These are phyloP conservation scores for Aspergillus bombycis DNA, from an alignment of 2,329 filamentous ascomycete species.

Conservation along the genomic window DNA sequence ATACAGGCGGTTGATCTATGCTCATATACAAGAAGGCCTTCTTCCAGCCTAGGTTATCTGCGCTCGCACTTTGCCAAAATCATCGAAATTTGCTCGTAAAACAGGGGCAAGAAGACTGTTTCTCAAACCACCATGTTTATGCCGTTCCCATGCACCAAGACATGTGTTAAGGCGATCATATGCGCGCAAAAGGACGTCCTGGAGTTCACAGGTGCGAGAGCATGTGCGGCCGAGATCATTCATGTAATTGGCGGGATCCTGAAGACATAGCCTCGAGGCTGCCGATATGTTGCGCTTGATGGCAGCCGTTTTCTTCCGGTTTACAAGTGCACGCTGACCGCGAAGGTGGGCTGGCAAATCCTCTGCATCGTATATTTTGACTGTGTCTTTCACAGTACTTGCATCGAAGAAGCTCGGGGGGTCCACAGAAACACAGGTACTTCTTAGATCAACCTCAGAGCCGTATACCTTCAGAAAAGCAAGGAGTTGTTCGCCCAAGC, in stretches of 20 bases:
- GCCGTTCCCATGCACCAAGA: slow-evolving; percentile 30
- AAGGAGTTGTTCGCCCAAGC: slow-evolving; percentile 50
- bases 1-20: not conserved
- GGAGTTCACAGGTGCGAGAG: slow-evolving; percentile 54
- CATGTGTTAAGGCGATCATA: slow-evolving; percentile 28
- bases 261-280: slow-evolving; percentile 54
- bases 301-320: slow-evolving; percentile 36
- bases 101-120: slow-evolving; percentile 29
- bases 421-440: slow-evolving; percentile 54
- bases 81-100: slow-evolving; percentile 36
- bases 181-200: slow-evolving; percentile 44
- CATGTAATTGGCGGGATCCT: slow-evolving; percentile 61
- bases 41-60: not conserved
- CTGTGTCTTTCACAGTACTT: slow-evolving; percentile 19
- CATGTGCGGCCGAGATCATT: slow-evolving; percentile 60
- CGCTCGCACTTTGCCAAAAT: slow-evolving; percentile 7
- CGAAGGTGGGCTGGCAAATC: slow-evolving; percentile 32
- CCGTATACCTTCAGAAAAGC: slow-evolving; percentile 56
- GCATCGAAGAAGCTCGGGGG: slow-evolving; percentile 47
- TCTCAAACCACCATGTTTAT: not conserved
- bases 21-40: not conserved
- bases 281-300: slow-evolving; percentile 30
- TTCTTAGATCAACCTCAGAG: slow-evolving; percentile 47
- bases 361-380: slow-evolving; percentile 15
- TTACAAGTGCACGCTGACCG: slow-evolving; percentile 45